Evolutionary conservation across 148 eudicot genomes (phyloP), one percentile per base, ranked within the genome.

Genomic region (Fagopyrum esculentum): DNA sequence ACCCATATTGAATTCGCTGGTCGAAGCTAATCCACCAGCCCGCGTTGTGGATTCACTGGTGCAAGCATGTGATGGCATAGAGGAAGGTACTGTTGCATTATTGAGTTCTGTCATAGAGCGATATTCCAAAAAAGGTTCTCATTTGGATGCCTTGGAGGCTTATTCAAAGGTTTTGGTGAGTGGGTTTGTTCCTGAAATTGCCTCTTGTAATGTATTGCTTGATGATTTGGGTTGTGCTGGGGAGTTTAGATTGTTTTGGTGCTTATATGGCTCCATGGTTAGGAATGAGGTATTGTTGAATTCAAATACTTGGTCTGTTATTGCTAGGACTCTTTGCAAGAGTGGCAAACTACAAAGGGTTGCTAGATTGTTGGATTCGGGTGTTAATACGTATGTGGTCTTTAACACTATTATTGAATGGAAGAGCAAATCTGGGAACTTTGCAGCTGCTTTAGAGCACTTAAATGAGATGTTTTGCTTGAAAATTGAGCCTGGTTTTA

Each of bases 261-360:
- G 91, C 75, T 86, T 82, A 40, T 87, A 74, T 84, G 86, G 90
- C 82, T 86, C 85, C 0, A 85, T 91, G 93, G 72, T 90, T 77
- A 77, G 93, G 61, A 86, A 82, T 81, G 81, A 84, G 82, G 57
- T 88, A 84, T 57, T 80, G 43, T 77, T 47, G 49, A 79, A 87
- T 86, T 59, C 66, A 55, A 79, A 45, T 72, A 87, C 92, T 3
- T 90, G 87, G 98, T 83, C 84, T 71, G 50, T 86, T 13, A 76
- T 94, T 63, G 91, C 93, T 72, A 75, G 81, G 22, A 78, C 89
- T 74, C 79, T 91, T 13, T 81, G 81, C 35, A 89, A 84, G 74
- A 76, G 80, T 83, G 90, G 93, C 48, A 90, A 83, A 61, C 86
- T 84, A 76, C 90, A 86, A 73, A 79, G 74, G n/a, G 82, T 87